Percentiles rank a stretch among this genome's conserved stretches.
Evolutionary conservation across 2,329 filamentous ascomycete species (phyloP).

Genomic region (Aspergillus proliferans): DNA sequence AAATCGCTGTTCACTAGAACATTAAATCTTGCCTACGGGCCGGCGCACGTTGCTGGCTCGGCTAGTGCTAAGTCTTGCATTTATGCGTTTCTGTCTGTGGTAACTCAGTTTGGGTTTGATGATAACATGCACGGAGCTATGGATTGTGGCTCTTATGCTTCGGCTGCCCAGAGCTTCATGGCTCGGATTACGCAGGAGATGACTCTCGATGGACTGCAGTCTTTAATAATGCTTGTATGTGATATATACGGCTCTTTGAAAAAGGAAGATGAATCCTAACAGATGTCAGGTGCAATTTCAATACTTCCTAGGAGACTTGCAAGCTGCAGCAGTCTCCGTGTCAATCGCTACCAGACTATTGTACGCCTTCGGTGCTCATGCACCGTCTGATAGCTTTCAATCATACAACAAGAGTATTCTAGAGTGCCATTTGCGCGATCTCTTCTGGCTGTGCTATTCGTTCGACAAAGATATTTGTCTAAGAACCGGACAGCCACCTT

Average conservation of each 20-base stretch:
- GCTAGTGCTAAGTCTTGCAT: constrained; percentile 9
- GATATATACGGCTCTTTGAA: background rate
- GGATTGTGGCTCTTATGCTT: constrained; percentile 9
- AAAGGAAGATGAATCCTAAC: background rate
- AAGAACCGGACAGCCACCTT: constrained; percentile 4
- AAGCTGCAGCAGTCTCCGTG: constrained; percentile 7
- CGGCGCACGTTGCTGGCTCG: background rate
- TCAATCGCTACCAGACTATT: constrained; percentile 12
- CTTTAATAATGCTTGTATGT: constrained; percentile 9
- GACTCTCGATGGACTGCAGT: constrained; percentile 9
- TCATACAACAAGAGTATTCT: background rate
- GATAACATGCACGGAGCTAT: background rate
- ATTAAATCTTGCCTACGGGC: constrained; percentile 8
- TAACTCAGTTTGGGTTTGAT: constrained; percentile 6
- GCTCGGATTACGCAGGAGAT: constrained; percentile 8
- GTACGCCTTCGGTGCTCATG: constrained; percentile 8
- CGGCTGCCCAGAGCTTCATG: constrained; percentile 3
- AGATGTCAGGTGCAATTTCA: constrained; percentile 6
- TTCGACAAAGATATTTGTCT: constrained; percentile 15
- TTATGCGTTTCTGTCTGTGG: constrained; percentile 5
- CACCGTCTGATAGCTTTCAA: no score
- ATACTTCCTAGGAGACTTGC: constrained; percentile 12
- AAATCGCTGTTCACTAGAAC: constrained; percentile 4
- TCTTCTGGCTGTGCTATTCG: constrained; percentile 14
- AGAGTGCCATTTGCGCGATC: constrained; percentile 7